Evolutionary conservation across 129 eudicot species (phyloP).

Genomic region (Tagetes erecta): DNA sequence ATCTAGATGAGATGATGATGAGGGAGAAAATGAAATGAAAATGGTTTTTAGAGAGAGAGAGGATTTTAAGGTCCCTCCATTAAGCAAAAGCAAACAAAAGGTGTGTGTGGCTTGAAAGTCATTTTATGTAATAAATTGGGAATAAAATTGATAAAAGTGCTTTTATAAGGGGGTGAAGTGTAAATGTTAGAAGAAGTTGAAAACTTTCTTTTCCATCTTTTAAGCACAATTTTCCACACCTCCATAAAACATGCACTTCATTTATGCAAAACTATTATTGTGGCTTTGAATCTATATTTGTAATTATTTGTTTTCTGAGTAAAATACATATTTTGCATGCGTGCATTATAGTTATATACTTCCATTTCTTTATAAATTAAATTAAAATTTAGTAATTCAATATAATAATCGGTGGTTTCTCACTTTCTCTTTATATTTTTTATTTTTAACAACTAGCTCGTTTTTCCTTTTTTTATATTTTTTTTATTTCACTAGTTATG

Average conservation of each 20-base stretch:
- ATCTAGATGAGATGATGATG: constrained; percentile 15
- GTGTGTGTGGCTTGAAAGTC: constrained; percentile 49
- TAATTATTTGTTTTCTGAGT: background rate
- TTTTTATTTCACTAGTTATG: too few relatives aligned
- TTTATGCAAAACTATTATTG: constrained; percentile 4
- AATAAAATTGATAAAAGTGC: constrained; percentile 24
- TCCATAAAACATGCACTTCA: constrained; percentile 23
- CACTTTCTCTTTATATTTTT: too few relatives aligned
- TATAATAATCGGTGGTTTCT: too few relatives aligned
- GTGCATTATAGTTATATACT: too few relatives aligned
- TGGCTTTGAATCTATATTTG: background rate
- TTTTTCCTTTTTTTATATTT: too few relatives aligned
- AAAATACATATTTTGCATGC: background rate
- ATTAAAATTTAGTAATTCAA: too few relatives aligned
- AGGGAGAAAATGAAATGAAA: constrained; percentile 27
- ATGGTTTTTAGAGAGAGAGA: constrained; percentile 34
- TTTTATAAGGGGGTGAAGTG: constrained; percentile 37
- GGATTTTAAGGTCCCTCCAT: constrained; percentile 70
- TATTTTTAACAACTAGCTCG: too few relatives aligned
- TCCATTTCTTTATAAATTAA: too few relatives aligned
- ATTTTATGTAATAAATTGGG: constrained; percentile 31
- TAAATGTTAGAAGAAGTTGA: constrained; percentile 11
- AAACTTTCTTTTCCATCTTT: constrained; percentile 15
- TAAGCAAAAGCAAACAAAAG: constrained; percentile 57
- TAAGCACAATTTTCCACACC: constrained; percentile 27